Conservation (phyloP, 140 eudicot genomes). For the Bidens hawaiensis region DNA sequence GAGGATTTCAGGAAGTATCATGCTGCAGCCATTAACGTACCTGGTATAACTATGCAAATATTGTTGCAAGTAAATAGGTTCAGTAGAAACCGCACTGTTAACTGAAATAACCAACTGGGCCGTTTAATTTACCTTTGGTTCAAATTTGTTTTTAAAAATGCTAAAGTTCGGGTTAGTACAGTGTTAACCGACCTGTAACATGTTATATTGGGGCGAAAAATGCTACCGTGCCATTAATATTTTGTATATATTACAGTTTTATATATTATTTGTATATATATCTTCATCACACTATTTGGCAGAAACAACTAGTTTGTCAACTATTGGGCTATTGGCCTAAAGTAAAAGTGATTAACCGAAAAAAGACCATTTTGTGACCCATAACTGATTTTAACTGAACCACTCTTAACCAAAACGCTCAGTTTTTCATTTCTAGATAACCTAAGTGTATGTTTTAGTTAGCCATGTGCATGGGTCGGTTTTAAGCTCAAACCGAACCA, state of each 20-base stretch:
- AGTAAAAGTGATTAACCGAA: neutral
- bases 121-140: neutral
- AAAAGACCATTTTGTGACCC: neutral
- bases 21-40: constrained; percentile 91
- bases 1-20: constrained; percentile 90
- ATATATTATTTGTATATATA: neutral
- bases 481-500: no score
- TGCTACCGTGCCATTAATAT: no score
- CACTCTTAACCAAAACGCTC: neutral
- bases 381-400: neutral
- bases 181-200: no score
- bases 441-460: neutral
- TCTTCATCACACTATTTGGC: neutral
- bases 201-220: no score
- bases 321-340: neutral
- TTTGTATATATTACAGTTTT: neutral
- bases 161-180: neutral
- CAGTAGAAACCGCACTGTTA: neutral
- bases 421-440: neutral
- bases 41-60: constrained; percentile 43
- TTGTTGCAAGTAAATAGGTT: neutral
- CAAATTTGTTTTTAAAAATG: neutral
- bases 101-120: neutral
- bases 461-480: no score
- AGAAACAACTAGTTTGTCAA: neutral